These are phyloP conservation scores for Eimeria sp. DNA, from an alignment of 169 alveolate species.

Conservation along the genomic window DNA sequence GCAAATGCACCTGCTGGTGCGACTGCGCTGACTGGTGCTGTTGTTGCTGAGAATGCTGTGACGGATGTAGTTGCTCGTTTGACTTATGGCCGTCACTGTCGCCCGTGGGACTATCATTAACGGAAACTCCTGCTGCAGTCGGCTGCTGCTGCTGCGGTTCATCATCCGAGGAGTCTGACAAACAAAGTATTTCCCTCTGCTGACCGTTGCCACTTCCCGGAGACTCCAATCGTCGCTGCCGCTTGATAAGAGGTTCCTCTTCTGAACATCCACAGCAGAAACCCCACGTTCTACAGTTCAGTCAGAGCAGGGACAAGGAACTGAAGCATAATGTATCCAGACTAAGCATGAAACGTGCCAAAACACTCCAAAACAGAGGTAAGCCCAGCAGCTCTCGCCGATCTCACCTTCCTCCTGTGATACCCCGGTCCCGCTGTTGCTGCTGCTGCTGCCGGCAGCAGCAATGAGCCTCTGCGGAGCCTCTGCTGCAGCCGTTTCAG, in stretches of 20 bases:
- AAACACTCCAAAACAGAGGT: not conserved
- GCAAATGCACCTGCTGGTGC: not conserved
- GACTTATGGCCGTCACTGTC: not conserved
- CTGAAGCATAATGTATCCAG: not conserved
- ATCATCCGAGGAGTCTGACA: slow-evolving; percentile 10
- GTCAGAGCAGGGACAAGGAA: not conserved
- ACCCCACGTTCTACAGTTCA: not conserved
- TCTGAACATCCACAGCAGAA: not conserved
- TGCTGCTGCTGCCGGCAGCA: slow-evolving; percentile 11
- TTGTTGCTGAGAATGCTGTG: slow-evolving; percentile 37
- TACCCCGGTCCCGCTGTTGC: slow-evolving; percentile 39
- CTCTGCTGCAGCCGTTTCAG: not conserved
- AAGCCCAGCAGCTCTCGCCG: not conserved
- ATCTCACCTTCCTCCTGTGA: slow-evolving; percentile 31
- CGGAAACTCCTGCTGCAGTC: not conserved
- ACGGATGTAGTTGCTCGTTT: slow-evolving; percentile 15
- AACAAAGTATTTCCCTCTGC: slow-evolving; percentile 22
- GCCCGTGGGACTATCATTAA: not conserved
- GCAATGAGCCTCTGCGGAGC: not conserved
- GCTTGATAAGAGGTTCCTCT: slow-evolving; percentile 28
- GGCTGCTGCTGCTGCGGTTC: slow-evolving; percentile 41
- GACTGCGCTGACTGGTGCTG: slow-evolving; percentile 21
- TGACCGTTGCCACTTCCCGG: not conserved
- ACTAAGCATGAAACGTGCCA: not conserved
- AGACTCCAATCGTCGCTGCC: slow-evolving; percentile 18